Conservation (phyloP, 768 basidiomycete species). For the Naematelia encephala region DNA sequence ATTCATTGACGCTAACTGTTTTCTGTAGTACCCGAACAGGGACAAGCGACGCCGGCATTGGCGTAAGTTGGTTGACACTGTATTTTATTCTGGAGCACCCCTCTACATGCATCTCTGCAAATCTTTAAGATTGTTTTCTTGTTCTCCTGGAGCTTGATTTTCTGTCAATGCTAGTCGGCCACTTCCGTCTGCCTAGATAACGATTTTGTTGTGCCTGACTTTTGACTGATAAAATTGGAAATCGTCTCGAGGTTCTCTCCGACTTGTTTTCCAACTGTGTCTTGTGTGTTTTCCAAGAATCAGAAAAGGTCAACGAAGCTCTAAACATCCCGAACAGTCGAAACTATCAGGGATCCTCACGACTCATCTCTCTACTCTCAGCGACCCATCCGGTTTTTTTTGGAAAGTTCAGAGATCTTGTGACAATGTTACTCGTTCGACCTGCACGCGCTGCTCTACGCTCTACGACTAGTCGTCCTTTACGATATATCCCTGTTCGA, state of each 20-base stretch:
- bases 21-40: constrained; percentile 13
- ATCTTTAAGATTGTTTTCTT: no score
- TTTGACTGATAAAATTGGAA: background rate
- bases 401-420: background rate
- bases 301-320: no score
- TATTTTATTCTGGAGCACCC: background rate
- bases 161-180: no score
- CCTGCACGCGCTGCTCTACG: background rate
- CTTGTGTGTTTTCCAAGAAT: no score
- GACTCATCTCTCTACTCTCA: no score
- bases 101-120: constrained; percentile 1
- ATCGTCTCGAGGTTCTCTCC: background rate
- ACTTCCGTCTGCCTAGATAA: background rate
- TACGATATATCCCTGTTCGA: background rate
- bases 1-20: no score
- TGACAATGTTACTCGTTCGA: background rate
- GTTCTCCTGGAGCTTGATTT: no score
- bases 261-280: background rate
- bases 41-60: background rate
- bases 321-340: no score
- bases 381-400: no score
- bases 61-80: background rate
- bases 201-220: background rate
- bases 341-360: no score
- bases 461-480: background rate